Evolutionary conservation across 2,329 filamentous ascomycete species (phyloP).

Genomic region (Colletotrichum simmondsii): DNA sequence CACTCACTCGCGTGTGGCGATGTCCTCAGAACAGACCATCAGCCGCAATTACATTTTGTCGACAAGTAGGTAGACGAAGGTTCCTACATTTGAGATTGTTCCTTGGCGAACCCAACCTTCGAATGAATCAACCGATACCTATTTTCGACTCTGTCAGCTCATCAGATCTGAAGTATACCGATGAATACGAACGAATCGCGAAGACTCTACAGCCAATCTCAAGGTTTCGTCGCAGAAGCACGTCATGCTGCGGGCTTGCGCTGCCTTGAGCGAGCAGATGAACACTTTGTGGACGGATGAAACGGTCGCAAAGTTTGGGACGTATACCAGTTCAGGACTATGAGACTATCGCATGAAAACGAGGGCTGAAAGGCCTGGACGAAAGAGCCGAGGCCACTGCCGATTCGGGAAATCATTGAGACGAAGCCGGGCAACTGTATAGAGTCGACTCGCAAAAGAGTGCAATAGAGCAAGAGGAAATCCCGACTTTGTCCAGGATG

Average conservation of each 20-base stretch:
- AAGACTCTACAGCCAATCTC: not conserved
- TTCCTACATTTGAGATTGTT: not conserved
- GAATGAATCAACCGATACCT: not conserved
- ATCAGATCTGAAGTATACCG: conserved; percentile 6
- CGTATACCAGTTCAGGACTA: conserved; percentile 20
- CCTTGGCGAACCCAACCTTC: not conserved
- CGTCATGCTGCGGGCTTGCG: conserved; percentile 14
- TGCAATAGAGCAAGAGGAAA: not conserved
- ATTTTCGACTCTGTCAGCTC: conserved; percentile 21
- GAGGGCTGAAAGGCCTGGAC: not conserved
- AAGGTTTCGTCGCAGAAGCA: conserved; percentile 19
- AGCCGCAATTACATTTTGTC: not conserved
- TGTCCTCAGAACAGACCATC: not conserved
- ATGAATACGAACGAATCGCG: not conserved
- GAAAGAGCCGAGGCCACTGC: not conserved
- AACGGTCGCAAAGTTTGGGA: conserved; percentile 18
- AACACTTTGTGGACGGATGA: conserved; percentile 27
- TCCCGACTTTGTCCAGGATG: conserved; percentile 3
- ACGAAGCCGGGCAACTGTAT: conserved; percentile 1
- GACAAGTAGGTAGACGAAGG: not conserved
- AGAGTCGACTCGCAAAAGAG: not conserved
- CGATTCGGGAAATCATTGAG: conserved; percentile 12
- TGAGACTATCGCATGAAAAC: conserved; percentile 10
- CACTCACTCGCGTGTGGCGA: not conserved
- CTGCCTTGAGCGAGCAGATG: conserved; percentile 25